Conservation (phyloP, 2,329 filamentous ascomycete genomes). For the Phoma herbarum region DNA sequence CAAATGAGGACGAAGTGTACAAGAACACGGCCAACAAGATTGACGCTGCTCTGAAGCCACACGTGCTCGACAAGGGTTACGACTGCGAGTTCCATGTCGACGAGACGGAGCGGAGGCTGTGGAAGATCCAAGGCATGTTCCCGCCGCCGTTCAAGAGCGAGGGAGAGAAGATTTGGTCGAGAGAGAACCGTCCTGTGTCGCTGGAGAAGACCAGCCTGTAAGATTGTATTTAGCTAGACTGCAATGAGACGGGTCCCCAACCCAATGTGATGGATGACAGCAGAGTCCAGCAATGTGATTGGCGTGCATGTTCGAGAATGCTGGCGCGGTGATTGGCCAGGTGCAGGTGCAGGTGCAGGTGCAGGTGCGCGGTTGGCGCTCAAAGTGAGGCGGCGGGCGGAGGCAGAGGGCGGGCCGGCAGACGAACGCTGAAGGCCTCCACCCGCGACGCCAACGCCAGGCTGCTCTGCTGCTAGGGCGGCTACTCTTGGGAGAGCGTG, state of each 20-base stretch:
- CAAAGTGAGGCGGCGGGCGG: slow-evolving; percentile 19
- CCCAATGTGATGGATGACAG: slow-evolving; percentile 7
- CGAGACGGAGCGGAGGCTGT: slow-evolving; percentile 55
- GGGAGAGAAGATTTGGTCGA: slow-evolving; percentile 43
- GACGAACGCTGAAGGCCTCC: neutral
- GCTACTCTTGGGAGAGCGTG: slow-evolving; percentile 18
- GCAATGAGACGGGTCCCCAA: neutral
- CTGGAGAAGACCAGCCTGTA: neutral
- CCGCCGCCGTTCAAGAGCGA: slow-evolving; percentile 49
- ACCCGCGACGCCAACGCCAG: slow-evolving; percentile 5
- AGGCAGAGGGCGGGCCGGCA: slow-evolving; percentile 7
- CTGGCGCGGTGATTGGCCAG: slow-evolving; percentile 9
- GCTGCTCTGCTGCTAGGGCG: slow-evolving; percentile 10
- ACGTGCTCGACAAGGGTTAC: slow-evolving; percentile 53
- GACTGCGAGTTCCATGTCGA: slow-evolving; percentile 56
- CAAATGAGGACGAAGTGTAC: slow-evolving; percentile 29
- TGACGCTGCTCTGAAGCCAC: slow-evolving; percentile 49
- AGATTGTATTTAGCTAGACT: neutral
- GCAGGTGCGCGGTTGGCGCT: slow-evolving; percentile 14
- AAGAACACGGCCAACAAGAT: slow-evolving; percentile 27
- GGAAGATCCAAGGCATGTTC: slow-evolving; percentile 56
- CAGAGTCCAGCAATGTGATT: slow-evolving; percentile 10
- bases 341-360: too few relatives aligned
- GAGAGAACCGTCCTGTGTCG: slow-evolving; percentile 25
- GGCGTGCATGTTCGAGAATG: slow-evolving; percentile 15